phyloP scores from a whole-genome alignment of 345 rosid genomes.

The Euclidium syriacum region DNA sequence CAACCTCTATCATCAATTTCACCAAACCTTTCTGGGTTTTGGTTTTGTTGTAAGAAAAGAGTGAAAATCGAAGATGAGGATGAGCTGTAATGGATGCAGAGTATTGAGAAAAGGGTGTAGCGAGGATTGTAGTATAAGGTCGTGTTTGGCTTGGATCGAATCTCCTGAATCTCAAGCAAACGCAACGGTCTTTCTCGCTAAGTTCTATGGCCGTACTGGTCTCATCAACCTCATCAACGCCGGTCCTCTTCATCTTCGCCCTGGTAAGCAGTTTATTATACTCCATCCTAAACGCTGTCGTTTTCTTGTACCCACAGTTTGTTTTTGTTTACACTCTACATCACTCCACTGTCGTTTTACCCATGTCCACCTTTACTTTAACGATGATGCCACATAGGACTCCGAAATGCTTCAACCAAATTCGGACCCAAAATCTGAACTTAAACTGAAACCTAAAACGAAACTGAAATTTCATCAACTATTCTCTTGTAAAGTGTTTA shows the following conservation, averaged over 20 bases:
- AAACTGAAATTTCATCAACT: neutral
- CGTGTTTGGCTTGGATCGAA: neutral
- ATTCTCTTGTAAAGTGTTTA: too few species aligned
- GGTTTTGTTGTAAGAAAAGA: neutral
- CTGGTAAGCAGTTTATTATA: too few species aligned
- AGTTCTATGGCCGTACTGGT: constrained; percentile 2
- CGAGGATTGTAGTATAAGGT: neutral
- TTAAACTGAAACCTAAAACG: neutral
- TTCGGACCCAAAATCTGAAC: neutral
- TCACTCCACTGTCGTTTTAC: too few species aligned
- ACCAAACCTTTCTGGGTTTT: neutral
- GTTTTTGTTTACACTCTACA: too few species aligned
- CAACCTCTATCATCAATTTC: neutral
- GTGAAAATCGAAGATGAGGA: neutral
- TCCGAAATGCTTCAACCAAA: too few species aligned
- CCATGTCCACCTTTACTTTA: too few species aligned
- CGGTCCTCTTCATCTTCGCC: neutral
- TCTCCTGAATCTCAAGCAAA: neutral
- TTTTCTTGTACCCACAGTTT: too few species aligned
- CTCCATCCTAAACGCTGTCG: too few species aligned
- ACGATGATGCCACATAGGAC: too few species aligned
- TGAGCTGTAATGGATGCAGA: constrained; percentile 14
- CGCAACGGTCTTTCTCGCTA: neutral
- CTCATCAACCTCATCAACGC: constrained; percentile 1
- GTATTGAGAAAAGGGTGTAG: neutral